Percentiles rank a stretch among this genome's conserved stretches.
Evolutionary conservation across 106 monocot genomes (phyloP).

Genomic region (Vanilla planifolia): DNA sequence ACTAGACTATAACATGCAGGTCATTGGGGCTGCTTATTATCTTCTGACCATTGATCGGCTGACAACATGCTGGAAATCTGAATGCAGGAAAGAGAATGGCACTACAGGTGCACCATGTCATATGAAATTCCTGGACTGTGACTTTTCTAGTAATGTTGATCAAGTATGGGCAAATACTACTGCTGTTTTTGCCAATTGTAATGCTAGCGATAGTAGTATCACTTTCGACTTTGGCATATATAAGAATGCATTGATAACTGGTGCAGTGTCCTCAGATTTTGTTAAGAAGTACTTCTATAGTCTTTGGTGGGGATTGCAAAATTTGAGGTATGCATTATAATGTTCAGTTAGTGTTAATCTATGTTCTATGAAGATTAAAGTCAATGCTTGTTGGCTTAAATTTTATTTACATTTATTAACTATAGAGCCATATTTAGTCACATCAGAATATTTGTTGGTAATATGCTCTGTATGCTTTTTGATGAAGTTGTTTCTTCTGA

Average conservation of each 20-base stretch:
- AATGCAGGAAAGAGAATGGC: constrained; percentile 34
- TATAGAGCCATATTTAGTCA: too few species aligned
- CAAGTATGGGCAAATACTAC: constrained; percentile 48
- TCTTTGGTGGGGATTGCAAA: constrained; percentile 98
- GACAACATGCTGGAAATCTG: constrained; percentile 75
- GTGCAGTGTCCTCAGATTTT: constrained; percentile 47
- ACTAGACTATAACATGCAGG: constrained; percentile 24
- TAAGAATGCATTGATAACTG: constrained; percentile 30
- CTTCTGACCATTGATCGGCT: constrained; percentile 65
- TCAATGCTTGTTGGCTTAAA: too few species aligned
- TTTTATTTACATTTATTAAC: too few species aligned
- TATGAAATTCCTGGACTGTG: constrained; percentile 53
- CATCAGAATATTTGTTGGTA: too few species aligned
- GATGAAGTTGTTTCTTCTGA: too few species aligned
- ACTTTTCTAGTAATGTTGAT: constrained; percentile 6
- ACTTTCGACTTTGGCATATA: constrained; percentile 71
- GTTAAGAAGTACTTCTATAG: constrained; percentile 75
- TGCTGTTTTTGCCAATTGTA: constrained; percentile 49
- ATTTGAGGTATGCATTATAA: constrained; percentile 49
- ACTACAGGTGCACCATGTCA: constrained; percentile 17
- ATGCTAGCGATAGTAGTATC: constrained; percentile 32
- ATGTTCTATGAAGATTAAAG: too few species aligned
- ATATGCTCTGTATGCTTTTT: too few species aligned
- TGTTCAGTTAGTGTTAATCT: too few species aligned
- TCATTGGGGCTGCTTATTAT: constrained; percentile 76